Percentiles rank a stretch among this genome's conserved stretches.
Evolutionary conservation across 257 asterid genomes (phyloP).

Genomic region (Lycium barbarum): DNA sequence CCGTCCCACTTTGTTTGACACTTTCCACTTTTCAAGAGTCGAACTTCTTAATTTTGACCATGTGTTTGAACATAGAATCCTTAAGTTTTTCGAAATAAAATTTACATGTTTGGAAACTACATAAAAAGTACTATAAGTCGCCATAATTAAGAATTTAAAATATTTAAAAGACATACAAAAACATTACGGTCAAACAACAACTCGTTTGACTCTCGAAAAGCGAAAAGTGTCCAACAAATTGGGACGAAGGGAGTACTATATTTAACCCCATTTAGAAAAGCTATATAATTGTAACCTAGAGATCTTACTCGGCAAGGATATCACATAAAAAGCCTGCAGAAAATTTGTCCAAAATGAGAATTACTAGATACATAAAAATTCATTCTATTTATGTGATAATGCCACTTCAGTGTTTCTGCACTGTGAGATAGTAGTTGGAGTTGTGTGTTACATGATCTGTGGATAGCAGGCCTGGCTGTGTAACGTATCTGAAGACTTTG

Average conservation of each 20-base stretch:
- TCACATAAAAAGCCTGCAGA: conserved; percentile 2
- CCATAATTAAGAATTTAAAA: no score
- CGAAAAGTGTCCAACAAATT: no score
- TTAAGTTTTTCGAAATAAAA: no score
- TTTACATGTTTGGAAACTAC: no score
- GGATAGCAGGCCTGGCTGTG: neutral
- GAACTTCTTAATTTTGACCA: no score
- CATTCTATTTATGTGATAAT: neutral
- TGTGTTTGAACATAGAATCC: no score
- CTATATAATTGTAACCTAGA: neutral
- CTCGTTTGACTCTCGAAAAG: no score
- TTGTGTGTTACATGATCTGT: conserved; percentile 1
- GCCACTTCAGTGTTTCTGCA: neutral
- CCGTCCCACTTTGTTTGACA: no score
- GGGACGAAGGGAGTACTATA: neutral
- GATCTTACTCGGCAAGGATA: conserved; percentile 9
- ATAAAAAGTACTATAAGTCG: no score
- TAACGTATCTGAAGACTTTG: neutral
- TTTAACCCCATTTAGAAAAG: conserved; percentile 10
- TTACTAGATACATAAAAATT: neutral
- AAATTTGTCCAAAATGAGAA: neutral
- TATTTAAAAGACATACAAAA: no score
- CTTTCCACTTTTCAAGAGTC: no score
- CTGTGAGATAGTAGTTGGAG: neutral
- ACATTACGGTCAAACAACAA: no score